Base-by-base conservation (phyloP, 1,284 basidiomycete species). In the Prillingera fragicola region DNA sequence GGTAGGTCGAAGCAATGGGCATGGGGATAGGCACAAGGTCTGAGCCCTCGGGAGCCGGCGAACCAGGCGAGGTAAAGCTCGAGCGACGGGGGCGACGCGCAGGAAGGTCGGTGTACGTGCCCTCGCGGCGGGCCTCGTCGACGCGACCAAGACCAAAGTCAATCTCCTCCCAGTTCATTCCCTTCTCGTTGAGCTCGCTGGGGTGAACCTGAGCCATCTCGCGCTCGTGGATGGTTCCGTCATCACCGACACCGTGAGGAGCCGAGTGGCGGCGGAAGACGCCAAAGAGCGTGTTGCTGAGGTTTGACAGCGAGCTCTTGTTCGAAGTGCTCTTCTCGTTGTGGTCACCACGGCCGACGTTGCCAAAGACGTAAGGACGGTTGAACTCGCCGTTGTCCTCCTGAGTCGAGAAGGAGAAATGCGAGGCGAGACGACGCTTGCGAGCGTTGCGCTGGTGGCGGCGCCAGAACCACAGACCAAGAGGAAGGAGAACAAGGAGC, bases 71-170 rank as follows among this genome's bases (percentile, higher is more conserved):
- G 33, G 28, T 34, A 23, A 18, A 27, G 41, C 17, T 37, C 29
- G 25, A 31, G 33, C 32, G 25, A 41, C 39, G 34, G 26, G 34
- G 32, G 19, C 26, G 7, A 25, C 46, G 46, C 4, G 36, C 34
- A 3, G 52, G 48, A 1, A 51, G 38, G 41, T 50, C 49, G 31
- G 52, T 54, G 43, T 51, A 55, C 15, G 42, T 48, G 22, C 33
- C 46, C 33, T 49, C 50, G 27, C 46, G 40, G 21, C 54, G 45
- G 8, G 50, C 51, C 53, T 65, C 62, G 52, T 72, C 70, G 34
- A 72, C 38, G 44, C 61, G 55, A 35, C 69, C 69, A 21, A 72
- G 57, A 26, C 70, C 69, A 52, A 72, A 72, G 52, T 72, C 70
- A 38, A 72, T 69, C 41, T 71, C 69, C 52, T 72, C 70, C 69